Conservation (phyloP, 2,329 filamentous ascomycete species). For the Phyllosticta citriasiana region DNA sequence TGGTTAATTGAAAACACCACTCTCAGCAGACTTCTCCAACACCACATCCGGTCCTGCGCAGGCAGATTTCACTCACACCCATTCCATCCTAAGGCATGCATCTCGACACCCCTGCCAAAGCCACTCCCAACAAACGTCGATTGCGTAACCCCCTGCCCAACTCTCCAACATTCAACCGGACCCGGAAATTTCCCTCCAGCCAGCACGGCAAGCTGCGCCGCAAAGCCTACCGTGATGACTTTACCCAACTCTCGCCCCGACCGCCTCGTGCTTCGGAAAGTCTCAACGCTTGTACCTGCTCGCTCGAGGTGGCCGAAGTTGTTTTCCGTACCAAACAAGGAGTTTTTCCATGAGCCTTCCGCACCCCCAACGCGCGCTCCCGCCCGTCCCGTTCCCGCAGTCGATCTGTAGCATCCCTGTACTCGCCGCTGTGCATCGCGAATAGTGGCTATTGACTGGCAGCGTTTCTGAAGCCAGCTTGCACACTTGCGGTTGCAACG, state of each 20-base stretch:
- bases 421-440: not conserved
- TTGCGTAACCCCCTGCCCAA: not conserved
- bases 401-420: not conserved
- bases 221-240: not conserved
- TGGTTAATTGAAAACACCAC: no score
- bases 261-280: not conserved
- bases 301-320: not conserved
- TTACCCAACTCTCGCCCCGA: not conserved
- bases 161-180: not conserved
- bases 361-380: not conserved
- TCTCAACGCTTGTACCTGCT: not conserved
- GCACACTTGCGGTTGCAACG: not conserved
- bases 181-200: not conserved
- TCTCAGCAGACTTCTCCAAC: no score
- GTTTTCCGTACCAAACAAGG: not conserved
- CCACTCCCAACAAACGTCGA: not conserved
- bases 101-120: not conserved
- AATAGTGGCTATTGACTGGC: not conserved
- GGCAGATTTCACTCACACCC: no score
- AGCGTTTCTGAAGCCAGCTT: not conserved
- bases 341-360: not conserved
- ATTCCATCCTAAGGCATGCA: not conserved
- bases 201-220: not conserved
- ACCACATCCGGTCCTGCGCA: no score
- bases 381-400: not conserved